Evolutionary conservation across 108 stramenopile genomes (phyloP).

Genomic region (Ochromonas danica): DNA sequence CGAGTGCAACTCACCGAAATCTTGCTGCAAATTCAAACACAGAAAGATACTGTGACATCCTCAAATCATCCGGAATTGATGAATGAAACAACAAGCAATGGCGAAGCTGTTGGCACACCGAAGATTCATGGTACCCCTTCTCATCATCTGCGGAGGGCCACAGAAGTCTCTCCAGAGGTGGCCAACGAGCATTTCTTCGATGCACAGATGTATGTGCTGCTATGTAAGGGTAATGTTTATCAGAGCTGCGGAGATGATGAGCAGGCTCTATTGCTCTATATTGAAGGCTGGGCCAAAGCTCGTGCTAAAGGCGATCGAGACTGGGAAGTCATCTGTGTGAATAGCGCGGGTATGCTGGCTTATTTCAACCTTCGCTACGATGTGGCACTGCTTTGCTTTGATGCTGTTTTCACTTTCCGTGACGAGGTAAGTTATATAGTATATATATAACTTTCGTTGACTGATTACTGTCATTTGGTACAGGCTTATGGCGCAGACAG

Average conservation of each 20-base stretch:
- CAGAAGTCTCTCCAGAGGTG: too few relatives aligned
- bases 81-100: background rate
- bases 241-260: slow-evolving; percentile 38
- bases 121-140: background rate
- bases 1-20: slow-evolving; percentile 20
- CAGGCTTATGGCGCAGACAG: background rate
- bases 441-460: background rate
- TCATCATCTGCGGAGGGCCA: background rate
- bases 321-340: slow-evolving; percentile 19
- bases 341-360: slow-evolving; percentile 21
- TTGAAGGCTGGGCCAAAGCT: slow-evolving; percentile 13
- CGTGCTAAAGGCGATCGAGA: background rate
- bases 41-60: background rate
- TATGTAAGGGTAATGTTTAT: slow-evolving; percentile 37
- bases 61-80: too few relatives aligned
- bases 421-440: background rate
- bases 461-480: background rate
- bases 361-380: slow-evolving; percentile 20
- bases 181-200: background rate
- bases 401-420: background rate
- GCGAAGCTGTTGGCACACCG: background rate
- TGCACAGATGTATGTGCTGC: background rate
- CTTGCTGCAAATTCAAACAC: background rate
- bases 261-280: slow-evolving; percentile 31
- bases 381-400: slow-evolving; percentile 23